Conservation (phyloP, 495 filamentous ascomycete genomes). For the Penicillium dipodomyicola region DNA sequence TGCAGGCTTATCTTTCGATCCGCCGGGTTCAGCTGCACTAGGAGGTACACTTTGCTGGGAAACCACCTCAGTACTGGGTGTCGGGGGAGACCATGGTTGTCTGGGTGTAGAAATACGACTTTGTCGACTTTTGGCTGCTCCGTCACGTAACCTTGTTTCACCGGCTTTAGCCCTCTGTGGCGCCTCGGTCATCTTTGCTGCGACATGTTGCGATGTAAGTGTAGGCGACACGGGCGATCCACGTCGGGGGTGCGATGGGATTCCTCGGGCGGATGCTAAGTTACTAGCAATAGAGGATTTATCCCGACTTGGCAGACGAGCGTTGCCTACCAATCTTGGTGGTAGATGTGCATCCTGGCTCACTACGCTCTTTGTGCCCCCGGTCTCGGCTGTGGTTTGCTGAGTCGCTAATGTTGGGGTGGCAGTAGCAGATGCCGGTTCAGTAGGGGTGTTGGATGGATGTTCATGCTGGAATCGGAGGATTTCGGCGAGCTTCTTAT, state of each 20-base stretch:
- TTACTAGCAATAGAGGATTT: constrained; percentile 89
- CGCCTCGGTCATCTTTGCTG: constrained; percentile 64
- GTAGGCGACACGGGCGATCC: constrained; percentile 62
- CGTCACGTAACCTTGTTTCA: constrained; percentile 35
- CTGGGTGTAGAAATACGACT: constrained; percentile 25
- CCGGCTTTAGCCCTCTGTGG: constrained; percentile 47
- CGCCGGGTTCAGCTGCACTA: constrained; percentile 18
- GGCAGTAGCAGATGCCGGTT: constrained; percentile 14
- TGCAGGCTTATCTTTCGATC: constrained; percentile 14
- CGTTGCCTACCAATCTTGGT: constrained; percentile 39
- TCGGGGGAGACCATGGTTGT: constrained; percentile 40
- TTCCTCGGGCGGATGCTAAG: constrained; percentile 83
- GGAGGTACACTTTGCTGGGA: constrained; percentile 37
- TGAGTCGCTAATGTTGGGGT: constrained; percentile 14
- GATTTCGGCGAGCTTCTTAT: constrained; percentile 73
- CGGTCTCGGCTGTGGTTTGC: constrained; percentile 23
- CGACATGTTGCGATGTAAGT: constrained; percentile 70
- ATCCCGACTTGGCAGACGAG: constrained; percentile 58
- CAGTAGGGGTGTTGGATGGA: constrained; percentile 35
- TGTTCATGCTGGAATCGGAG: constrained; percentile 68
- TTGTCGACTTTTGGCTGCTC: constrained; percentile 27
- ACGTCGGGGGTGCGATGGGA: constrained; percentile 65
- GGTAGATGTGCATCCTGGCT: constrained; percentile 34
- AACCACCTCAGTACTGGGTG: constrained; percentile 35
- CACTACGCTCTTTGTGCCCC: constrained; percentile 28